Evolutionary conservation across 371 early-diverging fungal species (phyloP).

Genomic region (Blastocladiella emersonii): DNA sequence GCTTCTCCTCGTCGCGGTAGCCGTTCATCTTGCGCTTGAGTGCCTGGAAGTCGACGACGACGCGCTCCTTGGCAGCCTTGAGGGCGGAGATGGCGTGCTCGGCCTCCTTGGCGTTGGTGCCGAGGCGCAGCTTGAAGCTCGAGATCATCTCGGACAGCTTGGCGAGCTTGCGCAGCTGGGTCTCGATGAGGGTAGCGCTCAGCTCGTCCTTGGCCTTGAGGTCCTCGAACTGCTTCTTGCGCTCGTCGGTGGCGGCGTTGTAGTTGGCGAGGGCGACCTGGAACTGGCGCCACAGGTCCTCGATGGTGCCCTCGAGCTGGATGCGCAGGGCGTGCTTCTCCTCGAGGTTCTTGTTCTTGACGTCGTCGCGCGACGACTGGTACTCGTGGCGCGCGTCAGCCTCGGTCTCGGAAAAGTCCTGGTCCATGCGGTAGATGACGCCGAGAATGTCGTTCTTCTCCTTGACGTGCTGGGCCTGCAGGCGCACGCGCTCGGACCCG

Average conservation of each 20-base stretch:
- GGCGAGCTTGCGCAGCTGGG: constrained; percentile 22
- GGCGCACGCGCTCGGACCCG: constrained; percentile 17
- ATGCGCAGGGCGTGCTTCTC: constrained; percentile 41
- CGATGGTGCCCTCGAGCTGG: constrained; percentile 36
- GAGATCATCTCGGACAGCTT: constrained; percentile 28
- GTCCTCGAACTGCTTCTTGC: constrained; percentile 38
- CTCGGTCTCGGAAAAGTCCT: constrained; percentile 33
- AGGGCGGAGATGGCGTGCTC: constrained; percentile 24
- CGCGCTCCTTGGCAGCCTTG: constrained; percentile 27
- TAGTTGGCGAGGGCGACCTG: constrained; percentile 32
- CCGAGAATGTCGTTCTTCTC: constrained; percentile 29
- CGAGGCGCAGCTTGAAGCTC: constrained; percentile 23
- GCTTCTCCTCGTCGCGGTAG: constrained; percentile 28
- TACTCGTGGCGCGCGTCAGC: constrained; percentile 41
- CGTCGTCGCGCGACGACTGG: constrained; percentile 33
- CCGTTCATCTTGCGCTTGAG: constrained; percentile 31
- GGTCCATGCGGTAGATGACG: constrained; percentile 31
- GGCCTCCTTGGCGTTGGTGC: constrained; percentile 22
- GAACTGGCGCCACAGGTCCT: constrained; percentile 39
- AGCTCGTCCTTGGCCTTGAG: constrained; percentile 32
- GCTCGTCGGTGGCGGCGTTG: constrained; percentile 32
- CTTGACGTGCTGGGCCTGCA: constrained; percentile 25
- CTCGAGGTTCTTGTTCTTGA: constrained; percentile 43
- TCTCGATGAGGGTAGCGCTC: constrained; percentile 35
- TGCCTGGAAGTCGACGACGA: constrained; percentile 30